Conservation (phyloP, 1,284 basidiomycete genomes). For the Malassezia obtusa region DNA sequence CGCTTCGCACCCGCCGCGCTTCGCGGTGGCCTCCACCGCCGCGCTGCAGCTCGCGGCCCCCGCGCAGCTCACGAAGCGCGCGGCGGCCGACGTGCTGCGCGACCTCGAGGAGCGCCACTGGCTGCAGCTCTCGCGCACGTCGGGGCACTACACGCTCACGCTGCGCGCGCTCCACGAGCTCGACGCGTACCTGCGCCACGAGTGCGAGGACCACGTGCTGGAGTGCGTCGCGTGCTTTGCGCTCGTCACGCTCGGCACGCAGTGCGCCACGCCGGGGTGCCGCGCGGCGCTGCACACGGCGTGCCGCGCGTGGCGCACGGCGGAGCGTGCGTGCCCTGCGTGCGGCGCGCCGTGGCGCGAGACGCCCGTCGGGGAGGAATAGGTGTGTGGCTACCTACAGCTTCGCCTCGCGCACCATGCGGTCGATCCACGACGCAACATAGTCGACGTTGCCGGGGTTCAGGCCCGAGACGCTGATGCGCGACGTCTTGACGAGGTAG, state of each 20-base stretch:
- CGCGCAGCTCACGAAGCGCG: slow-evolving; percentile 13
- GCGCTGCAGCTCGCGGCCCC: slow-evolving; percentile 13
- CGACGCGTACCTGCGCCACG: slow-evolving; percentile 13
- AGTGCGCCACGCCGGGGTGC: slow-evolving; percentile 5
- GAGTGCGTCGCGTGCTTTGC: slow-evolving; percentile 14
- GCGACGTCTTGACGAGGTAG: slow-evolving; percentile 74
- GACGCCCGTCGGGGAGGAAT: neutral
- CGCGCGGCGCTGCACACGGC: slow-evolving; percentile 12
- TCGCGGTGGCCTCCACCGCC: slow-evolving; percentile 9
- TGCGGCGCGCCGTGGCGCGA: slow-evolving; percentile 9
- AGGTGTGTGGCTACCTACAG: neutral
- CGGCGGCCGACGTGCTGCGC: slow-evolving; percentile 12
- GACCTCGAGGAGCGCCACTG: slow-evolving; percentile 11
- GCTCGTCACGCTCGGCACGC: slow-evolving; percentile 14
- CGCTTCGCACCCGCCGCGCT: neutral
- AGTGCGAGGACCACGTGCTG: slow-evolving; percentile 8
- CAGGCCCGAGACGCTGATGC: slow-evolving; percentile 82
- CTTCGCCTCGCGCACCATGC: slow-evolving; percentile 35
- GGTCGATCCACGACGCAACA: slow-evolving; percentile 44
- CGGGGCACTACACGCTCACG: slow-evolving; percentile 8
- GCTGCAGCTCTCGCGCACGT: slow-evolving; percentile 1
- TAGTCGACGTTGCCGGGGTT: slow-evolving; percentile 61
- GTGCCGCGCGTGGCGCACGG: neutral
- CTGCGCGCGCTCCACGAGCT: slow-evolving; percentile 14
- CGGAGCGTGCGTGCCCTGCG: neutral